Evolutionary conservation across 768 basidiomycete genomes (phyloP), one percentile per base, ranked within the genome.

Genomic region (Leccinum fibrillosum): DNA sequence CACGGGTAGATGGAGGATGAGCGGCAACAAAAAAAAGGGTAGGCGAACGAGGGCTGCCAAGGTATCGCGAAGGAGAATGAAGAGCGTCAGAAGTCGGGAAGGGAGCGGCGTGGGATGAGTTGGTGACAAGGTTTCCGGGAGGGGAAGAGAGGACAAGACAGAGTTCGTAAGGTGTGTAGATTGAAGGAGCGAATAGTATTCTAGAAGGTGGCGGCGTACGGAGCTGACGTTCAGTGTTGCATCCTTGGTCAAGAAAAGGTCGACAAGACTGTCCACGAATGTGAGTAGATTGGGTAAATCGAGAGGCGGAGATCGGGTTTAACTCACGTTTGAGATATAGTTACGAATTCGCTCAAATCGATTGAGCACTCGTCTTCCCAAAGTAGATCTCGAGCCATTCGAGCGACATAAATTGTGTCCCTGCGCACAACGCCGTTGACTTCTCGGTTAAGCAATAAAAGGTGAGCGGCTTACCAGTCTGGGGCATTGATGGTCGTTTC

Each of bases 331-430:
- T 99, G 97, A 13, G 91, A 91, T 56, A 97, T 81, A 12, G 78
- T 72, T 21, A 94, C 88, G 68, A 90, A 96, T 54, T 97, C 86
- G 49, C 88, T 84, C 49, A 96, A 82, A 52, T 85, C 79, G 58
- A 98, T 85, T 30, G 84, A 81, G 59, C 82, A 81, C 58, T 93
- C 88, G 58, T 85, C 80, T 66, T 88, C 88, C 93, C 94, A 98
- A n/a, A 99, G 77, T 39, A 99, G 75, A 68, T 97, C 92, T 53
- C 92, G 80, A 13, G 95, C 93, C 89, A 96, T 98, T 56, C 90
- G 85, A 7, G 94, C 94, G 35, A 85, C 86, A 72, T 90, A 92
- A 5, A 97, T 78, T 0, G 92, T 91, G 60, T 96, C 90, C 94
- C 93, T 97, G 62, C 21, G 51, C 60, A 66, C 55, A 56, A 62